A percentile compares a stretch with the other conserved stretches of the same genome.
These are phyloP conservation scores for Ceratocystis cacaofunesta DNA, from an alignment of 2,329 filamentous ascomycete genomes.

Conservation along the genomic window DNA sequence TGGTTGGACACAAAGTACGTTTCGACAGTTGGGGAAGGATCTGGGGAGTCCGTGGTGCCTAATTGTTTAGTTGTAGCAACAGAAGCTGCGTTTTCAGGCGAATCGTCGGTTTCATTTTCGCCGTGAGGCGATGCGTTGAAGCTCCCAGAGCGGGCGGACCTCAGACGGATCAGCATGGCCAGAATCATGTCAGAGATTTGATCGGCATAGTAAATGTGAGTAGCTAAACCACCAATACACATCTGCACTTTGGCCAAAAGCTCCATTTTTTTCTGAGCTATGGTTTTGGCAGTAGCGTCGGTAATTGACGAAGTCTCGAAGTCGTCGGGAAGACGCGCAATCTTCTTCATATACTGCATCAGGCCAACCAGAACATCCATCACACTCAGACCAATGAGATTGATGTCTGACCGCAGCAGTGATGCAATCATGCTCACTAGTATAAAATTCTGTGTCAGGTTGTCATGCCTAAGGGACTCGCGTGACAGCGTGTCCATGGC, in stretches of 20 bases:
- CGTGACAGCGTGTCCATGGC: conserved; percentile 61
- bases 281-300: conserved; percentile 26
- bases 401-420: conserved; percentile 73
- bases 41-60: conserved; percentile 26
- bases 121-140: conserved; percentile 30
- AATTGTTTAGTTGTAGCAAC: conserved; percentile 14
- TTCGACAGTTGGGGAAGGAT: conserved; percentile 32
- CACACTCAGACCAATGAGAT: conserved; percentile 86
- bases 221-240: conserved; percentile 82
- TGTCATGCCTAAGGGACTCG: conserved; percentile 53
- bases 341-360: conserved; percentile 64
- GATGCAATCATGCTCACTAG: conserved; percentile 67
- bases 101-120: conserved; percentile 30
- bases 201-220: conserved; percentile 91
- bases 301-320: conserved; percentile 17
- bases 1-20: conserved; percentile 38
- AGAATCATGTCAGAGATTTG: conserved; percentile 91
- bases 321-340: conserved; percentile 49
- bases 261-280: conserved; percentile 37
- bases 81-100: conserved; percentile 24
- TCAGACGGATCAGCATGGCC: conserved; percentile 63
- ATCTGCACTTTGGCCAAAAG: conserved; percentile 58
- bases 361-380: conserved; percentile 86
- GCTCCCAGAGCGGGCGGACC: conserved; percentile 40
- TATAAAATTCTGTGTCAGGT: conserved; percentile 57